Conservation (phyloP, 768 basidiomycete genomes). For the Trametes coccinea region DNA sequence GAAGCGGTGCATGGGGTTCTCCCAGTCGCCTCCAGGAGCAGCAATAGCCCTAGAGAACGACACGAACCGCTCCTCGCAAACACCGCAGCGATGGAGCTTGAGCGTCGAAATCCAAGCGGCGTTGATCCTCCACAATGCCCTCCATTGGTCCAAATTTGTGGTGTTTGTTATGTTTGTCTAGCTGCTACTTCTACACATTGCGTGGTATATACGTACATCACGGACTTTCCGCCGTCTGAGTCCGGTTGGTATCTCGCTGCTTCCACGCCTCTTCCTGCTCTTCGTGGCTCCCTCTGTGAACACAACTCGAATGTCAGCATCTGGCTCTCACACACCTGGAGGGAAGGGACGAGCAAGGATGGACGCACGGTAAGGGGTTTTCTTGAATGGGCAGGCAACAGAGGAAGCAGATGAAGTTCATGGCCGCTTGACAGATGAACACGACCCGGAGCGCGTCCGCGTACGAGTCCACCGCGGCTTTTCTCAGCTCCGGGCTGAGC, state of each 20-base stretch:
- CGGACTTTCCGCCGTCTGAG: constrained; percentile 8
- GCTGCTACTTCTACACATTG: constrained; percentile 9
- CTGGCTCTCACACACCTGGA: not conserved
- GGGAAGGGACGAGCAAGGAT: not conserved
- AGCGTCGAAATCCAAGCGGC: no score
- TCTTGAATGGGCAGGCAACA: constrained; percentile 77
- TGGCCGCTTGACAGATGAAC: constrained; percentile 75
- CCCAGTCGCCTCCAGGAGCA: no score
- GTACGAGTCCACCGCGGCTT: constrained; percentile 75
- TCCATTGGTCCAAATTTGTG: not conserved
- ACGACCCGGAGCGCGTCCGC: constrained; percentile 77
- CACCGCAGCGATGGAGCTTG: no score
- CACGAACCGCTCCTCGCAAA: no score
- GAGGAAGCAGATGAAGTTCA: constrained; percentile 67
- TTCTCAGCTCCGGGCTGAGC: constrained; percentile 53
- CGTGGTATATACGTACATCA: constrained; percentile 5
- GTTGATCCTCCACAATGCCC: no score
- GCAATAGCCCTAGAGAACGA: no score
- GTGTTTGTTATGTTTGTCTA: constrained; percentile 4
- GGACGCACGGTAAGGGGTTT: constrained; percentile 54
- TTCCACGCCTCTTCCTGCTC: constrained; percentile 60
- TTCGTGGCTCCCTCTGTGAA: constrained; percentile 55
- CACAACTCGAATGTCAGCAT: not conserved
- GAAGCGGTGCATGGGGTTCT: no score
- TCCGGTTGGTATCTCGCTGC: constrained; percentile 32